A percentile compares a stretch with the other conserved stretches of the same genome.
phyloP scores from a whole-genome alignment of 2,329 filamentous ascomycete genomes.

The Davidsoniella australis region DNA sequence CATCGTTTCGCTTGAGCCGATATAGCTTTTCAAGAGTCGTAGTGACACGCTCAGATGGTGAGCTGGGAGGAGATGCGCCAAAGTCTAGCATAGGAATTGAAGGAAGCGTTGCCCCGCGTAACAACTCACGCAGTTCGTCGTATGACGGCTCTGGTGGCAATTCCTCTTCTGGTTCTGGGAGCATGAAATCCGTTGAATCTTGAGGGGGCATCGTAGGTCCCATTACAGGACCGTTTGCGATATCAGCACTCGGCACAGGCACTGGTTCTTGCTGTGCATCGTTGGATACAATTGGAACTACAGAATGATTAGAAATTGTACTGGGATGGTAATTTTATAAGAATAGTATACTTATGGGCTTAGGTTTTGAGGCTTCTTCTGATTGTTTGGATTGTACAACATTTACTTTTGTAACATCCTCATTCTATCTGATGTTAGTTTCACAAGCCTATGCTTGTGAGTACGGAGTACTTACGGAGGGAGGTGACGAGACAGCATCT shows the following conservation, averaged over 20 bases:
- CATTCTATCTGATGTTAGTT: neutral
- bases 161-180: conserved; percentile 15
- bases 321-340: no score
- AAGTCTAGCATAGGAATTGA: conserved; percentile 56
- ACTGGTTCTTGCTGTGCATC: neutral
- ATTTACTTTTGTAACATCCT: neutral
- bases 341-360: no score
- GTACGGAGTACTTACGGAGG: conserved; percentile 1
- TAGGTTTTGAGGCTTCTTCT: no score
- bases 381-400: neutral
- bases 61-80: conserved; percentile 53
- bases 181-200: conserved; percentile 6
- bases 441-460: neutral
- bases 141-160: conserved; percentile 38
- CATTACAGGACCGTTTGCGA: conserved; percentile 5
- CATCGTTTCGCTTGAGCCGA: conserved; percentile 55
- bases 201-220: conserved; percentile 10
- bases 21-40: conserved; percentile 61
- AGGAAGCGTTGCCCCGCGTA: conserved; percentile 60
- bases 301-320: neutral
- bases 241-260: neutral
- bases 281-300: neutral
- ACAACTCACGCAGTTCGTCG: conserved; percentile 41
- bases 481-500: conserved; percentile 15
- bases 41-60: conserved; percentile 34